Conservation (phyloP, 495 filamentous ascomycete species). For the Aspergillus conjunctus region DNA sequence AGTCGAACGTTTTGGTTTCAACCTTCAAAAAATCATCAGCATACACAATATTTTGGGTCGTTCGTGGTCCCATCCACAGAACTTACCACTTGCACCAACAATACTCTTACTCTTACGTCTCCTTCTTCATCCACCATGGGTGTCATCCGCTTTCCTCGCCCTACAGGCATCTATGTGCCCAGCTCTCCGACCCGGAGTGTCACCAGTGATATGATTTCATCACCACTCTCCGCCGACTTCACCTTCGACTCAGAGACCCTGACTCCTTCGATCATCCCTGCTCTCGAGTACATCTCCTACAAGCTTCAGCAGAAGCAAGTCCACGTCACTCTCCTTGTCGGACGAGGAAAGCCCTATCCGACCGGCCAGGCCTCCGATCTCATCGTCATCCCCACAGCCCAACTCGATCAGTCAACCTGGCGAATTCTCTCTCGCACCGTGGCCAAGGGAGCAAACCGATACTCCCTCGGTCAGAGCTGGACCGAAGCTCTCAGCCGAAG, state of each 20-base stretch:
- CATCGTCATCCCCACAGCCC: constrained; percentile 49
- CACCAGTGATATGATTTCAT: constrained; percentile 48
- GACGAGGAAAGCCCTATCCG: constrained; percentile 48
- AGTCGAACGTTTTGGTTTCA: background rate
- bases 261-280: constrained; percentile 45
- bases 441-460: constrained; percentile 47
- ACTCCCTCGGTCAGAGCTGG: constrained; percentile 49
- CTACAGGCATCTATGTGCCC: constrained; percentile 44
- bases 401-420: constrained; percentile 40
- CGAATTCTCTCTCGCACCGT: constrained; percentile 43
- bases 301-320: constrained; percentile 50
- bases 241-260: constrained; percentile 47
- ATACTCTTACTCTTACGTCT: constrained; percentile 1
- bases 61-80: background rate
- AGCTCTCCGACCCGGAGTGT: constrained; percentile 39
- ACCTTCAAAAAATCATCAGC: background rate
- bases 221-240: constrained; percentile 47
- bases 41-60: background rate
- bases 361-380: constrained; percentile 46
- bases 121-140: constrained; percentile 36
- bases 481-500: constrained; percentile 41
- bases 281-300: constrained; percentile 51
- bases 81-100: background rate
- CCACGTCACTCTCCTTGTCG: constrained; percentile 51
- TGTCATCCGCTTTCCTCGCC: constrained; percentile 47